Evolutionary conservation across 345 rosid genomes (phyloP).

Genomic region (Iberis pinnata): DNA sequence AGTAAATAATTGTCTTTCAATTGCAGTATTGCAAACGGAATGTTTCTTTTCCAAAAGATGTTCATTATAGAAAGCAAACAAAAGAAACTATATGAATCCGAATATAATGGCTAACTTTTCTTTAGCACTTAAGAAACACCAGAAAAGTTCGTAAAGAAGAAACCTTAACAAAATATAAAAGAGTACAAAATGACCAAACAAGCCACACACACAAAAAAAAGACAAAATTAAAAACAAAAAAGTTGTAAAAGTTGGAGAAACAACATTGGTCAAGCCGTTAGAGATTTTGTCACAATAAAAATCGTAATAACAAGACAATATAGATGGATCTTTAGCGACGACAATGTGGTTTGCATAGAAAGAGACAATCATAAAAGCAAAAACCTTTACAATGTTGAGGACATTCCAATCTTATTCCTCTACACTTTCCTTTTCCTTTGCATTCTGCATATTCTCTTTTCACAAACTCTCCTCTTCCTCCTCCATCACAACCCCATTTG

Average conservation of each 20-base stretch:
- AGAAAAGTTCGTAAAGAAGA: slow-evolving; percentile 1
- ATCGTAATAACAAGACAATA: background rate
- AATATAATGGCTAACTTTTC: background rate
- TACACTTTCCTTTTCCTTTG: slow-evolving; percentile 46
- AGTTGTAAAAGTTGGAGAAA: background rate
- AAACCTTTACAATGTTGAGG: slow-evolving; percentile 65
- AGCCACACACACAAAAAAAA: background rate
- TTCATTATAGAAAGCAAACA: slow-evolving; percentile 13
- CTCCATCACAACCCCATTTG: slow-evolving; percentile 44
- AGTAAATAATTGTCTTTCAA: too few species aligned
- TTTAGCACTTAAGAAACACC: background rate
- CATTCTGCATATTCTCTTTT: slow-evolving; percentile 55
- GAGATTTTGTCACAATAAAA: too few species aligned
- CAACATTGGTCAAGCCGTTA: too few species aligned
- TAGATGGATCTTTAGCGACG: slow-evolving; percentile 27
- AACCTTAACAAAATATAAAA: background rate
- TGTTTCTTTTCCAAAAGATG: background rate
- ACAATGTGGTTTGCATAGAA: slow-evolving; percentile 64
- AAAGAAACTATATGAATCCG: background rate
- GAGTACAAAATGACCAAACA: background rate
- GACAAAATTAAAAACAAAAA: background rate
- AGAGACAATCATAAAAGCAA: slow-evolving; percentile 60
- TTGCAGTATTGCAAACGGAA: too few species aligned
- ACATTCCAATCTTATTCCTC: slow-evolving; percentile 50
- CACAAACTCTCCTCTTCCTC: slow-evolving; percentile 33